Conservation (phyloP, 1,284 basidiomycete species). For the Cryptococcus depauperatus region DNA sequence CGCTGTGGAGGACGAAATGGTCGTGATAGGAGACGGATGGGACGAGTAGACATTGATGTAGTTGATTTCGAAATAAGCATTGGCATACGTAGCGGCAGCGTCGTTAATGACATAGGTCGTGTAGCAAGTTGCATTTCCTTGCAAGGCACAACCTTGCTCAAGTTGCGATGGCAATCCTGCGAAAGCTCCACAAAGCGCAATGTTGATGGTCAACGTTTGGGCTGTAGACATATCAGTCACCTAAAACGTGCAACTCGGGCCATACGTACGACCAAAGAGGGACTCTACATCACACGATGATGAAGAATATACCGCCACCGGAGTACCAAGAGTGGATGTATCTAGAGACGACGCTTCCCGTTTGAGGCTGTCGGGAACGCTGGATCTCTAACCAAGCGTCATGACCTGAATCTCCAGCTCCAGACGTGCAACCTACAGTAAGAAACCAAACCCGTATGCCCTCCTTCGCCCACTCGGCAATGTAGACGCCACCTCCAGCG, state of each 20-base stretch:
- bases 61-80: conserved; percentile 68
- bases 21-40: neutral
- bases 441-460: conserved; percentile 65
- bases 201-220: conserved; percentile 50
- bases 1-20: neutral
- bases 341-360: conserved; percentile 53
- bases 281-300: conserved; percentile 54
- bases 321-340: conserved; percentile 57
- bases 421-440: conserved; percentile 53
- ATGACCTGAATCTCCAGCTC: neutral
- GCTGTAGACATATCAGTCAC: neutral
- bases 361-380: conserved; percentile 54
- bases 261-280: conserved; percentile 50
- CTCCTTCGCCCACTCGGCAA: conserved; percentile 57
- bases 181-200: conserved; percentile 56
- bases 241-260: neutral
- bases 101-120: conserved; percentile 64
- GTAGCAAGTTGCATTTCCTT: conserved; percentile 47
- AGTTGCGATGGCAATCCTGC: conserved; percentile 52
- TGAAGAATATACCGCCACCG: conserved; percentile 60
- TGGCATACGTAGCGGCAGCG: conserved; percentile 52
- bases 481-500: conserved; percentile 61
- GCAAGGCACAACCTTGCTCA: conserved; percentile 53
- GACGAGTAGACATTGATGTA: conserved; percentile 49
- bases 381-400: conserved; percentile 46